Evolutionary conservation across 768 basidiomycete genomes (phyloP).

Genomic region (Serendipita sp.): DNA sequence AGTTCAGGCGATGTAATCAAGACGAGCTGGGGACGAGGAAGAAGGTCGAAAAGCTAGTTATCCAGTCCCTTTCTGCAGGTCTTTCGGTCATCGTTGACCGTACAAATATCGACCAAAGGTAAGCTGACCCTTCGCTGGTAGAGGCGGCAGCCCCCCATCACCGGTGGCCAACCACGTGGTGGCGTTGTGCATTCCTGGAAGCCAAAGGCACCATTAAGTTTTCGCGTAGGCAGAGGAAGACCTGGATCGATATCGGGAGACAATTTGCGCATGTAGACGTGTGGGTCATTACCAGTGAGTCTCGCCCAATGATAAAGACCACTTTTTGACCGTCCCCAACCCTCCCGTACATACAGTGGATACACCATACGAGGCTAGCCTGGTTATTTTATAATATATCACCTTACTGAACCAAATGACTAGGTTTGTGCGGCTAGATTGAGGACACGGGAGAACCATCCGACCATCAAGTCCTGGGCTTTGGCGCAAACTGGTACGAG

Average conservation of each 20-base stretch:
- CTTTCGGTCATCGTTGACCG: constrained; percentile 65
- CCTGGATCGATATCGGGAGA: constrained; percentile 57
- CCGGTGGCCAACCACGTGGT: not conserved
- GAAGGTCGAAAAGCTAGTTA: constrained; percentile 43
- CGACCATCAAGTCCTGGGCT: constrained; percentile 40
- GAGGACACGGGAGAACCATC: constrained; percentile 45
- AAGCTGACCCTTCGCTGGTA: constrained; percentile 17
- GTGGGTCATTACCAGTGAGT: constrained; percentile 51
- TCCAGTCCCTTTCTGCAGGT: constrained; percentile 36
- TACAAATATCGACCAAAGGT: constrained; percentile 58
- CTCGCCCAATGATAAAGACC: not conserved
- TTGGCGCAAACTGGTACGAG: constrained; percentile 7
- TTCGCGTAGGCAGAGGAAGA: constrained; percentile 10
- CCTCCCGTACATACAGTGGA: constrained; percentile 24
- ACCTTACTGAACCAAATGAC: constrained; percentile 6
- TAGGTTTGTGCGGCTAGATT: constrained; percentile 51
- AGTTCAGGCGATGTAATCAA: constrained; percentile 58
- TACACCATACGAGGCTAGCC: constrained; percentile 52
- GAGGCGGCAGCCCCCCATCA: not conserved
- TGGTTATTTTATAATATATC: not conserved
- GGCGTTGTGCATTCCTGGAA: not conserved
- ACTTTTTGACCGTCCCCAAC: not conserved
- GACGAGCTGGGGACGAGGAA: constrained; percentile 47
- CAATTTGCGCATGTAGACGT: constrained; percentile 45
- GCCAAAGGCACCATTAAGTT: too few relatives aligned